Base-by-base conservation (phyloP, 2,329 filamentous ascomycete genomes). In the Ophiostoma sp. region DNA sequence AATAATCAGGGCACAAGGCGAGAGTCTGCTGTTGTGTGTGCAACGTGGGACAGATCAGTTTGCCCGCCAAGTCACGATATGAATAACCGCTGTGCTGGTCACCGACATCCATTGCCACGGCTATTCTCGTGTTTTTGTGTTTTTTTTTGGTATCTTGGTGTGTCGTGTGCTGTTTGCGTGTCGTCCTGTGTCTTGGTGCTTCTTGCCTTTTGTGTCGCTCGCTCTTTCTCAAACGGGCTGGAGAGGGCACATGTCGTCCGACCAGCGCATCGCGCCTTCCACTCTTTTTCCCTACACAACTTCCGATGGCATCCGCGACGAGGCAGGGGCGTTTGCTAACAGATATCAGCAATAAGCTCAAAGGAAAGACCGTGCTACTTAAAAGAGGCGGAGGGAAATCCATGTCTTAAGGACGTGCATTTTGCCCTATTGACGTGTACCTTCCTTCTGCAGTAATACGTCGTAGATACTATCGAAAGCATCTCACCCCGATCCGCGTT, bases 71-170 rank as follows among this genome's bases (percentile, higher is more conserved):
- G 71, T 72, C 71, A 52, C 72, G 42, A 45, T 42, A 17, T 52
- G 31, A 48, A 57, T 33, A 48, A 70, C 68, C 72, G 50, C 59
- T 68, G 69, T 50, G 72, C 68, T 73, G 72, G 68, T 68, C 72
- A 39, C 68, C 57, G 72, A 45, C 42, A 61, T 70, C 59, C 66
- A 17, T 59, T 57, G 71, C 50, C 64, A 70, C 66, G 48, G 59
- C 50, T 33, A 31, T 15, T 45, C 39, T 70, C 68, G 69, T 66
- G 57, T 39, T 15, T 61, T 50, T 33, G 71, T 63, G n/a, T 39
- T 36, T 22, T 15, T 19, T 5, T 22, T n/a, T n/a, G n/a, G 48
- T 55, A 17, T 15, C 22, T 31, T 28, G 2, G 39, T 48, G 36
- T 25, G 33, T 22, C n/a, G 36, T 25, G 39, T 11, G 17, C 52